phyloP scores from a whole-genome alignment of 1,284 basidiomycete species.

The Trichosporon ovoides region DNA sequence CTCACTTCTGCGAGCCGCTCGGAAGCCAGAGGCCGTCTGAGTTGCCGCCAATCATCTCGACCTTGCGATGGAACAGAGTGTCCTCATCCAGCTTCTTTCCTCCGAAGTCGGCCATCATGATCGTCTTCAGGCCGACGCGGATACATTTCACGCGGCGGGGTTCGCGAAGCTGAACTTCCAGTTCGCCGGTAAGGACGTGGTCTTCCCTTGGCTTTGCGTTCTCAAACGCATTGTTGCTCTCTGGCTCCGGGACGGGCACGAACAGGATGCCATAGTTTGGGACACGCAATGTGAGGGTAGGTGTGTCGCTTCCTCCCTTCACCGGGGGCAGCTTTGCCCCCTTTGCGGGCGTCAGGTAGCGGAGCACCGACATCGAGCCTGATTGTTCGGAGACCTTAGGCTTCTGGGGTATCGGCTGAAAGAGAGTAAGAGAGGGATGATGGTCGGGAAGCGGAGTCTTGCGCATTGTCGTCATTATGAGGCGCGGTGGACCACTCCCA shows the following conservation, averaged over 20 bases:
- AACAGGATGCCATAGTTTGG: slow-evolving; percentile 16
- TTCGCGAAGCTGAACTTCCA: slow-evolving; percentile 13
- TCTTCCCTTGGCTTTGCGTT: slow-evolving; percentile 12
- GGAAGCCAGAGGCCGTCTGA: slow-evolving; percentile 25
- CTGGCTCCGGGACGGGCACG: slow-evolving; percentile 7
- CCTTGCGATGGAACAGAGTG: slow-evolving; percentile 21
- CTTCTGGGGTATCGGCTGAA: neutral
- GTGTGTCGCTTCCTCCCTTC: neutral
- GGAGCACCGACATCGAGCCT: neutral
- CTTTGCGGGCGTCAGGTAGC: neutral
- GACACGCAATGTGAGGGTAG: slow-evolving; percentile 4
- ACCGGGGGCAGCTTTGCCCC: neutral
- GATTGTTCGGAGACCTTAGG: neutral
- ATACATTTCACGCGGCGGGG: slow-evolving; percentile 6
- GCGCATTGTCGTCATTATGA: neutral
- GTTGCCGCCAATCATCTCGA: slow-evolving; percentile 20
- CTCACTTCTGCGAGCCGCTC: slow-evolving; percentile 25
- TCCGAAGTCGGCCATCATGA: slow-evolving; percentile 19
- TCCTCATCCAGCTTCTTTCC: slow-evolving; percentile 16
- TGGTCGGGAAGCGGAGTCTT: neutral
- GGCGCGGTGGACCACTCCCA: too few relatives aligned
- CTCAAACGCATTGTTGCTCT: neutral
- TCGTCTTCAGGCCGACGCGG: slow-evolving; percentile 17
- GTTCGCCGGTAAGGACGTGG: slow-evolving; percentile 15
- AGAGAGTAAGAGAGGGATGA: neutral